Base-by-base conservation (phyloP, 768 basidiomycete genomes). In the Hygrocybe coccinea region DNA sequence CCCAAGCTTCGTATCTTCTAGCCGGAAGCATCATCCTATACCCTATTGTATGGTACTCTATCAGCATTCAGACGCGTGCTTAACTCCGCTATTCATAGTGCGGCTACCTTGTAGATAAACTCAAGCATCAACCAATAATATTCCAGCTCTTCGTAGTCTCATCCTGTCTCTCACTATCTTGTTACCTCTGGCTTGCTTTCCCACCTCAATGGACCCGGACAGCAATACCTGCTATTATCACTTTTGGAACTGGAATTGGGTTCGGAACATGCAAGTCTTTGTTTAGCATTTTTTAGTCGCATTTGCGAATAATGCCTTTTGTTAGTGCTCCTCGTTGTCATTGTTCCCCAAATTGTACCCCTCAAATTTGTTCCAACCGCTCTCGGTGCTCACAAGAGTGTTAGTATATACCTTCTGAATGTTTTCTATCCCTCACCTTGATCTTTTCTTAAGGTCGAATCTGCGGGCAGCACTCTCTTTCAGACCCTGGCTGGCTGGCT, bases 381-480 rank as follows among this genome's bases (percentile, higher is more conserved):
- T 4, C 74, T 91, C 0, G 89, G 87, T 1, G 82, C 84, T 6
- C 87, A 91, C 64, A 90, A 91, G 66, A 83, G 84, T 64, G 89
- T 89, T 70, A 58, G 84, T 70, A 5, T 29, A 34, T 38, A 1
- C 10, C 15, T 41, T 54, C 36, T 21, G 50, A 29, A 48, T 19
- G 14, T 34, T 14, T 34, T 55, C 34, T 58, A 10, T 38, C 41
- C 15, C 45, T 47, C 35, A 38, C 33, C 44, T 45, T 9, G 45
- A 54, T 41, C 55, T n/a, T n/a, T n/a, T n/a, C n/a, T n/a, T n/a
- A n/a, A 89, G 87, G 72, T 91, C 56, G 89, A 91, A 64, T 83
- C 87, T 67, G 82, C 84, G 2, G 87, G 87, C 1, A 80, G 85
- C 2, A 86, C 85, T 0, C 79, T 89, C 52, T 81, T 84, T 55